Base-by-base conservation (phyloP, 306 rosid genomes). In the Castanea crenata region DNA sequence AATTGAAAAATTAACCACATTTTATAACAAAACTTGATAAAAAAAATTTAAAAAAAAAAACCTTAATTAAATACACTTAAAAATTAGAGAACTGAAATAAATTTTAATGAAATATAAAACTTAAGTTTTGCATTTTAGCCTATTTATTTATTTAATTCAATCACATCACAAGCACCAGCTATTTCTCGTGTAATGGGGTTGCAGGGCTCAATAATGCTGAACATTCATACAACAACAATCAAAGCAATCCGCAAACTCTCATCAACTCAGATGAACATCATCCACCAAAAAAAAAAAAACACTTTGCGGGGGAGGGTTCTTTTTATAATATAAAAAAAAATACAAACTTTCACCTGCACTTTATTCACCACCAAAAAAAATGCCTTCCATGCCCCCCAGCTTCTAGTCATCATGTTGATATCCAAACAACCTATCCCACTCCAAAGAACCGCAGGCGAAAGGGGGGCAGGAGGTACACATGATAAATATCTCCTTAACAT, bases 311-410 rank as follows among this genome's bases (percentile, higher is more conserved):
- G 19, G 69, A 32, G 9, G 41, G 41, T 19, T 11, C 1, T 35
- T 46, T 46, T 46, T 27, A 35, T 20, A 13, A 77, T 5, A 44
- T 20, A 32, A 58, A 32, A 58, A 2, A 9, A 55, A 6, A 35
- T 85, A 85, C 87, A 89, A 87, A 75, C 85, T 86, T 87, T 85
- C 86, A 91, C 94, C 90, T 87, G 98, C 94, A 82, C 80, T 86
- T 91, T 90, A 91, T 93, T 93, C 87, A 90, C 86, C 97, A 81
- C 96, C 46, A 41, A 86, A 89, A 91, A 87, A 91, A 91, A 84
- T 82, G 89, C 85, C 86, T 73, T 80, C 91, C 82, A 85, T 80
- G 79, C 82, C 86, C 91, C 95, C 82, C 85, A 59, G 79, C 72
- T 83, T 69, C 72, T 46, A 80, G 83, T 84, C 87, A 84, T 79